These are phyloP conservation scores for Sugiyamaella pinicola DNA, from an alignment of 1,139 yeast genomes.

Conservation along the genomic window DNA sequence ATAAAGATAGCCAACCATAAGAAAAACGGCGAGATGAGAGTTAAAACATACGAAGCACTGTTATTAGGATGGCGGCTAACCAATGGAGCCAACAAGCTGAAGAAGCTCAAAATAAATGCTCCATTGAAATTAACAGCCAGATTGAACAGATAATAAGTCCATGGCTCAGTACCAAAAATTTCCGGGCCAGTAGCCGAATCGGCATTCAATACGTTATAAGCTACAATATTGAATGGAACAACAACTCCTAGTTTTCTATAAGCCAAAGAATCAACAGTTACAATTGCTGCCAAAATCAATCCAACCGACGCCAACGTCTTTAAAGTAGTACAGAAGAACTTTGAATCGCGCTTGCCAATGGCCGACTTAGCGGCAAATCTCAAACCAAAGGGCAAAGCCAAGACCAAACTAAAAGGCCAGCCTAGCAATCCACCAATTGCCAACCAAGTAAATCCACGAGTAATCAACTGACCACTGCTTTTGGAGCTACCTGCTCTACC, in stretches of 20 bases:
- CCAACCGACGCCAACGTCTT: conserved; percentile 19
- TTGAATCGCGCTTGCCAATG: not conserved
- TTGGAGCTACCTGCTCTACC: not conserved
- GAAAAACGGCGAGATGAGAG: conserved; percentile 47
- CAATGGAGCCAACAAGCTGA: conserved; percentile 43
- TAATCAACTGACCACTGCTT: conserved; percentile 32
- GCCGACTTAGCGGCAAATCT: conserved; percentile 27
- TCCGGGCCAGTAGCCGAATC: conserved; percentile 76
- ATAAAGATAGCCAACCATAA: conserved; percentile 71
- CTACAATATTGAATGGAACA: conserved; percentile 80
- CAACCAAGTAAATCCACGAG: conserved; percentile 53
- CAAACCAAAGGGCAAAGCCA: conserved; percentile 60
- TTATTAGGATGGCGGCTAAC: conserved; percentile 20
- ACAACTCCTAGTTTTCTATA: conserved; percentile 59
- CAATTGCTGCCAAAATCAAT: conserved; percentile 39
- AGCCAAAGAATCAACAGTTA: conserved; percentile 62
- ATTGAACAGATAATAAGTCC: conserved; percentile 69
- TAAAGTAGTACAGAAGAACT: conserved; percentile 1
- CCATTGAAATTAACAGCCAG: conserved; percentile 73
- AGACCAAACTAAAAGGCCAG: conserved; percentile 84
- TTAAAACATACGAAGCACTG: conserved; percentile 9
- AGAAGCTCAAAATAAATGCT: conserved; percentile 51
- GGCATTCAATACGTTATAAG: conserved; percentile 78
- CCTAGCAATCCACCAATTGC: conserved; percentile 76
- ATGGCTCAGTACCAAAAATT: conserved; percentile 88